Base-by-base conservation (phyloP, 2,329 filamentous ascomycete genomes). In the Didymella pinodella region DNA sequence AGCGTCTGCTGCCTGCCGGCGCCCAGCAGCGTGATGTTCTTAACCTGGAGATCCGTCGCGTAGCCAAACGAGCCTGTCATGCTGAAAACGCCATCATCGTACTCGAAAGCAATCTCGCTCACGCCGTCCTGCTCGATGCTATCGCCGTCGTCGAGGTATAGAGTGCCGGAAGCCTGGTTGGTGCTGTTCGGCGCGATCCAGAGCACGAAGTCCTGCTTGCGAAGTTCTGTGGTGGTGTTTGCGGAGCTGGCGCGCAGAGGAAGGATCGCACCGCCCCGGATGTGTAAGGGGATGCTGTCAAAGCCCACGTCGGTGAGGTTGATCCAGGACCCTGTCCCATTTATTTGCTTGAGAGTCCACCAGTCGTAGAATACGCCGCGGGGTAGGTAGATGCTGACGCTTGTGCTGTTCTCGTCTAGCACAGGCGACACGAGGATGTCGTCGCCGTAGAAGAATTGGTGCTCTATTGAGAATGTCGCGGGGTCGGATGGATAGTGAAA, bases 141-240 rank as follows among this genome's bases (percentile, higher is more conserved):
- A 48, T 87, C 86, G 2, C 91, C 91, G 58, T 95, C 91, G 64
- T 95, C 91, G 2, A 94, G 78, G 72, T 93, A 94, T 48, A 95
- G 79, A 47, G 82, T 81, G 0, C 92, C 92, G 0, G 72, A 71
- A 0, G 91, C 91, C n/a, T 80, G 84, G 4, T 88, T 88, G 36
- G 88, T 80, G 1, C 74, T 69, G 8, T 85, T 86, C 0, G 90
- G 82, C 0, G 90, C 88, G 40, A 95, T 83, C 57, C 93, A 74
- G 48, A 95, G 80, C 71, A 90, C 86, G 77, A 94, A 94, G 65
- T 88, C 81, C 66, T 89, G 82, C 69, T 85, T 84, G 44, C 89
- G 82, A 26, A 90, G 77, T 62, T 85, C 90, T 70, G 70, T 87
- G 72, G 74, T 93, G 69, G 80, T 91, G 80, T 86, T 86, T 46